These are phyloP conservation scores for Talaromyces liani DNA, from an alignment of 495 filamentous ascomycete genomes.

Conservation along the genomic window DNA sequence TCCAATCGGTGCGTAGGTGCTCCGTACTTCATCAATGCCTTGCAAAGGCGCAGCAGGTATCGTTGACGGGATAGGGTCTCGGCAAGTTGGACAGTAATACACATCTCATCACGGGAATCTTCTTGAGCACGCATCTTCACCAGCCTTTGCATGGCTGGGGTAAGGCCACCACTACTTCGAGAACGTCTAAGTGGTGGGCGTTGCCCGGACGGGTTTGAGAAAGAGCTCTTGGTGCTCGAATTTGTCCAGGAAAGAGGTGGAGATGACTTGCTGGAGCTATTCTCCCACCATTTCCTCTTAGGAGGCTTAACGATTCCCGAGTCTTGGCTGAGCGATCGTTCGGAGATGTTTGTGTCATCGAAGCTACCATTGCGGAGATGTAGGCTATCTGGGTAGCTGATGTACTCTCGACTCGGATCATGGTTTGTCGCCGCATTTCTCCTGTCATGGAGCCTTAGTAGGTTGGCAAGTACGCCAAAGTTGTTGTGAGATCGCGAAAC, in stretches of 20 bases:
- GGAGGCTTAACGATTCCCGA: conserved; percentile 9
- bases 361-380: conserved; percentile 17
- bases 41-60: conserved; percentile 80
- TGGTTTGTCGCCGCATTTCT: conserved; percentile 14
- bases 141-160: conserved; percentile 32
- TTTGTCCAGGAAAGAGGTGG: conserved; percentile 31
- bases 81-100: conserved; percentile 85
- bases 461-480: conserved; percentile 65
- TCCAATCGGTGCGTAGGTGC: conserved; percentile 73
- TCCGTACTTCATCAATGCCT: conserved; percentile 78
- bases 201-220: conserved; percentile 24
- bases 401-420: conserved; percentile 1
- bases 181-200: conserved; percentile 36
- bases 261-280: conserved; percentile 40
- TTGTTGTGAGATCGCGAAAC: conserved; percentile 63
- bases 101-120: conserved; percentile 56
- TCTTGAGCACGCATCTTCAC: conserved; percentile 2
- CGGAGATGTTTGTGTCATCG: conserved; percentile 14
- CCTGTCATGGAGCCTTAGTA: conserved; percentile 67
- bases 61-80: conserved; percentile 72
- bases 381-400: conserved; percentile 14
- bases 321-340: conserved; percentile 5
- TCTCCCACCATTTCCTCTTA: conserved; percentile 60
- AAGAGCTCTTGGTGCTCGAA: conserved; percentile 38
- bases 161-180: conserved; percentile 32